Conservation (phyloP, 345 rosid genomes). For the Sonneratia alba region DNA sequence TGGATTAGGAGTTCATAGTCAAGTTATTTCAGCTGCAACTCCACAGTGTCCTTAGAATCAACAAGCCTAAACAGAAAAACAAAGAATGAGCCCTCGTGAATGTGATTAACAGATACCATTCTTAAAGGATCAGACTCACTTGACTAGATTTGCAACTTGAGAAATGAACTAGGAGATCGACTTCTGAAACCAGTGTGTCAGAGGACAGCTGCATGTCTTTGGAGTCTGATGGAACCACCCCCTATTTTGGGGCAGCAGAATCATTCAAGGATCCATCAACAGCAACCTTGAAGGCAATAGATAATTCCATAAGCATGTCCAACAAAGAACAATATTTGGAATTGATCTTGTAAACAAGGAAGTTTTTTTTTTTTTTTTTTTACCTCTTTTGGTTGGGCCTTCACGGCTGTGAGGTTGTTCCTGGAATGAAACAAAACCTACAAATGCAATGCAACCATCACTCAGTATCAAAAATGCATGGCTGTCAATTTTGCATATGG, state of each 20-base stretch:
- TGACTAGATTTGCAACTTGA: conserved; percentile 76
- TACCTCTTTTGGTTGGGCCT: no score
- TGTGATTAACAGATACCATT: background rate
- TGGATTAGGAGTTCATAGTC: conserved; percentile 70
- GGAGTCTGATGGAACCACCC: conserved; percentile 26
- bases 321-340: background rate
- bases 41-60: conserved; percentile 78
- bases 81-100: no score
- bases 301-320: conserved; percentile 18
- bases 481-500: no score
- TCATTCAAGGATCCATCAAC: conserved; percentile 46
- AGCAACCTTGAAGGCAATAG: conserved; percentile 53
- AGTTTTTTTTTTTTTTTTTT: no score
- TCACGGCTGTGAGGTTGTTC: no score
- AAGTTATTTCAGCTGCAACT: conserved; percentile 76
- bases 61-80: conserved; percentile 51
- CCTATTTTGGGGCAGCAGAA: conserved; percentile 29
- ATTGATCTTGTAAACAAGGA: no score
- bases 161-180: conserved; percentile 62
- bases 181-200: conserved; percentile 44
- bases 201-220: conserved; percentile 30
- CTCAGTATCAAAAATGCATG: no score
- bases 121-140: conserved; percentile 23
- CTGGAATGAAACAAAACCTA: no score
- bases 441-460: no score